Evolutionary conservation across 1,139 yeast species (phyloP).

Genomic region (Candida buenavistaensis): DNA sequence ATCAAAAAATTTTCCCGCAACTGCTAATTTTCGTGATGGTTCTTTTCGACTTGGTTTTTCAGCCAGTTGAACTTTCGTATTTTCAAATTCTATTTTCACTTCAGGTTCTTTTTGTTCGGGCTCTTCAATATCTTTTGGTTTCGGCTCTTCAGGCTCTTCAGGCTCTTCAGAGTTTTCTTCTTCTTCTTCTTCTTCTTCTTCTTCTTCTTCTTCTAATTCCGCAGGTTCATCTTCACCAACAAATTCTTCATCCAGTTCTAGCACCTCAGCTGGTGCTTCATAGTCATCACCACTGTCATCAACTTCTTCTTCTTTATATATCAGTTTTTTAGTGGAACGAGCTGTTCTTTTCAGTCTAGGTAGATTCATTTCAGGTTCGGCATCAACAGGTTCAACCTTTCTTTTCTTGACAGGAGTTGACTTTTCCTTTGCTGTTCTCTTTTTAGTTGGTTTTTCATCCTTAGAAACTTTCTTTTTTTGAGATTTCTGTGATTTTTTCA

Average conservation of each 20-base stretch:
- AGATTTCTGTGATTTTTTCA: not conserved
- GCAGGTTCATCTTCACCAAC: constrained; percentile 4
- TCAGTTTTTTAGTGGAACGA: constrained; percentile 1
- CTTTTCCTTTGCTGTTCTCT: not conserved
- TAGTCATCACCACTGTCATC: constrained; percentile 1
- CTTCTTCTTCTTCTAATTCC: constrained; percentile 1
- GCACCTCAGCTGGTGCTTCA: no score
- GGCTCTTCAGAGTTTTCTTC: no score
- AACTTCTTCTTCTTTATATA: not conserved
- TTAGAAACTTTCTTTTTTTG: no score
- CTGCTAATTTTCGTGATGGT: not conserved
- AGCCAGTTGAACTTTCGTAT: not conserved
- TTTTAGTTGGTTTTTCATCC: constrained; percentile 7
- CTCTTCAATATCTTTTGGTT: no score
- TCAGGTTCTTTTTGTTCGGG: constrained; percentile 2
- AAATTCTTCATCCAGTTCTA: no score
- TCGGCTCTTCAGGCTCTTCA: no score
- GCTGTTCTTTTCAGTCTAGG: constrained; percentile 3
- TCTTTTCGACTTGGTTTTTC: not conserved
- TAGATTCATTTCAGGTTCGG: not conserved
- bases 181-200: constrained; percentile 1
- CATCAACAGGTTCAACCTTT: constrained; percentile 1
- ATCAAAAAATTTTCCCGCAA: constrained; percentile 1
- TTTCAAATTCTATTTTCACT: not conserved
- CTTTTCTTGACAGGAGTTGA: constrained; percentile 4